Conservation (phyloP, 306 rosid genomes). For the Dicorynia guianensis region DNA sequence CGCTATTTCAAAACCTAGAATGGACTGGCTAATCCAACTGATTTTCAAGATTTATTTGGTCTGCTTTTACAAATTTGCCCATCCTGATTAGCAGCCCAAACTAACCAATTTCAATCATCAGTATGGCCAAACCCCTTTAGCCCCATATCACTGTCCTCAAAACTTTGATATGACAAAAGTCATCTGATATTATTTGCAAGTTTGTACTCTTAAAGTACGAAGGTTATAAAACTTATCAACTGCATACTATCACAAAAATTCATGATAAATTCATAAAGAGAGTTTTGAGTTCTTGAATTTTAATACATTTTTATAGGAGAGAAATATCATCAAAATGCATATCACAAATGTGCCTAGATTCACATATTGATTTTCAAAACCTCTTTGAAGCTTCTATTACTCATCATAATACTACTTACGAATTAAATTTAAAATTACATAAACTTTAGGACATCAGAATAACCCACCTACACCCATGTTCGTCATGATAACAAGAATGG, state of each 20-base stretch:
- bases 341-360: too few species aligned
- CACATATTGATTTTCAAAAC: too few species aligned
- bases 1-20: background rate
- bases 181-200: too few species aligned
- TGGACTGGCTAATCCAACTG: background rate
- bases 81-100: background rate
- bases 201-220: too few species aligned
- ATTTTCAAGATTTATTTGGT: background rate
- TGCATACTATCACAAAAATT: too few species aligned
- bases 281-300: background rate
- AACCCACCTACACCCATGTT: background rate
- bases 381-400: too few species aligned
- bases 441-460: background rate
- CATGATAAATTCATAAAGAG: background rate
- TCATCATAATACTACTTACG: too few species aligned
- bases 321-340: background rate
- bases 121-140: background rate
- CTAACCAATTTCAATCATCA: background rate
- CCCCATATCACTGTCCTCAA: too few species aligned
- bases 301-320: background rate
- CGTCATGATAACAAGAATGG: background rate
- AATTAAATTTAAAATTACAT: background rate
- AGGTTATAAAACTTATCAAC: too few species aligned
- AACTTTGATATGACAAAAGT: background rate
- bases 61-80: background rate